A percentile compares a stretch with the other conserved stretches of the same genome.
These are phyloP conservation scores for Sporothrix humicola DNA, from an alignment of 2,329 filamentous ascomycete genomes.

Conservation along the genomic window DNA sequence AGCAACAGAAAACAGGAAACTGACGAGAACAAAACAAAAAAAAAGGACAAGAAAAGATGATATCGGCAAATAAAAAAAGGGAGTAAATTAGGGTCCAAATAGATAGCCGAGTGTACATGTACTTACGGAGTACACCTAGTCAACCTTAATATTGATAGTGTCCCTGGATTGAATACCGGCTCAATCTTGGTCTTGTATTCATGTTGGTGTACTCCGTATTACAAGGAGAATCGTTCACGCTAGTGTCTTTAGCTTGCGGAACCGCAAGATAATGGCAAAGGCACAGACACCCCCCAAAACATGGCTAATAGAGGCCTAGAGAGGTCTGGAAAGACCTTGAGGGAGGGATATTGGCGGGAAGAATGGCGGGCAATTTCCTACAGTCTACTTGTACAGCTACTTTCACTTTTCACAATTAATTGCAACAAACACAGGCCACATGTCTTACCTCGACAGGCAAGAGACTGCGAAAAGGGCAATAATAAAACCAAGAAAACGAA, in stretches of 20 bases:
- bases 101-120: neutral
- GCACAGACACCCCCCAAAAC: neutral
- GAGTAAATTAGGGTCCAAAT: neutral
- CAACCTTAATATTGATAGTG: too few species aligned
- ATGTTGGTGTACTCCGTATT: neutral
- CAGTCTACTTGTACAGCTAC: neutral
- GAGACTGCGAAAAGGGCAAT: neutral
- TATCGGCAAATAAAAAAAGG: neutral
- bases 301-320: neutral
- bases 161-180: too few species aligned
- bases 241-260: constrained; percentile 22
- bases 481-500: neutral
- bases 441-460: neutral
- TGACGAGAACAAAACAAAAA: neutral
- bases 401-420: neutral
- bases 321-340: neutral
- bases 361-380: neutral
- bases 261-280: constrained; percentile 12
- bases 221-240: neutral
- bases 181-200: too few species aligned
- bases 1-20: neutral
- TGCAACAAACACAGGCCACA: too few species aligned
- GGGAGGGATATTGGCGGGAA: neutral
- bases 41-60: neutral
- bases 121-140: neutral